Evolutionary conservation across 805 yeast genomes (phyloP), one percentile per base, ranked within the genome.

Genomic region (Metschnikowia kofuensis): DNA sequence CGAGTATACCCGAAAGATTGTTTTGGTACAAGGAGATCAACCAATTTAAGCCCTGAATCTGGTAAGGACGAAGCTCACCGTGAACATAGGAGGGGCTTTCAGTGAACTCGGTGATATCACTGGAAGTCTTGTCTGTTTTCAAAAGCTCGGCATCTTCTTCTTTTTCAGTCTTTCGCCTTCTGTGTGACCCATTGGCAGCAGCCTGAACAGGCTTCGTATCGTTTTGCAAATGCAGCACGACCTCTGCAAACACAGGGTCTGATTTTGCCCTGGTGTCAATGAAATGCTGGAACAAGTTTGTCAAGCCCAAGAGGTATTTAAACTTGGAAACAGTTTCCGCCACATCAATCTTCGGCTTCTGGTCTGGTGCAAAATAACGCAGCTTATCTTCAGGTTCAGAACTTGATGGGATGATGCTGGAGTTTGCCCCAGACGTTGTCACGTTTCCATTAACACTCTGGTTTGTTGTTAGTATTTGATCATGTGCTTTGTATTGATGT

Each of bases 21-120:
- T 84, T 85, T 53, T 82, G 85, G 57, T 83, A 80, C 50, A 87
- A 66, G 1, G 85, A 76, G 12, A 86, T 78, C 57, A 87, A 68
- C 95, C 95, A 87, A 63, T 87, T 87, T 52, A 87, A 70, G 53
- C 94, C 95, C 64, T 84, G 90, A 53, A 87, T 76, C 66, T 87
- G 95, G 62, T 87, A 87, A 2, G 86, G 83, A 58, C 95, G 76
- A 49, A 87, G 65, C 37, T 62, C 60, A 38, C 95, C 95, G 10
- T 70, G 61, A 26, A 87, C 63, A 57, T 76, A 80, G 1, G 67
- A 64, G 1, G 84, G 84, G 51, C 75, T 68, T 45, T 77, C 80
- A 6, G 78, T 69, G 56, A 79, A 78, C 56, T 78, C 84, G 38
- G 70, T 70, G 35, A 72, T 72, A 7, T 52, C 43, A 9, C 61